Base-by-base conservation (phyloP, 768 basidiomycete genomes). In the Psilocybe cyanescens region DNA sequence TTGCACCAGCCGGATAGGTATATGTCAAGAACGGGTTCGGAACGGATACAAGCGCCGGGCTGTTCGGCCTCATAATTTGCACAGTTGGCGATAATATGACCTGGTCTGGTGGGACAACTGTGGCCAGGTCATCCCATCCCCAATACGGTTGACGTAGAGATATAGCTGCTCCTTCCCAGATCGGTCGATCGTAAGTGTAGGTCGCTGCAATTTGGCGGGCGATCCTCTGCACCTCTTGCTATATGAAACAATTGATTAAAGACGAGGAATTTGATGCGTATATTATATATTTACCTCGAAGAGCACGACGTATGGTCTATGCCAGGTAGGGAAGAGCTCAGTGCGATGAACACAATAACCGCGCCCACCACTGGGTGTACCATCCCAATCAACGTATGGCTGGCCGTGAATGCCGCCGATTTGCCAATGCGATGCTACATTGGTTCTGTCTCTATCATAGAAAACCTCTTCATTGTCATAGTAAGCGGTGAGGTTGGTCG, bases 271-370 rank as follows among this genome's bases (percentile, higher is more conserved):
- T 19, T 19, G 19, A 19, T 19, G 19, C 19, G 19, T 19, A 19
- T 19, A 19, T 19, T 19, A 19, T 19, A 19, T 19, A 19, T 19
- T 9, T 50, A 84, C 84, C 76, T 87, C 84, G 61, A 77, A 79
- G 1, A 85, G 70, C 30, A 78, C 67, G 28, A 85, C 68, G 61
- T 86, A 86, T 2, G 83, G 82, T 52, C 85, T 70, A 64, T 87
- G 84, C 81, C 82, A 86, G 4, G 81, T 83, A 5, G 83, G 83
- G 75, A 85, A 85, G 8, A 85, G 71, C 7, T 79, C 74, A 1
- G 78, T 79, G 16, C 81, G 81, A 67, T 87, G 85, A n/a, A 77
- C 78, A 66, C 84, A 86, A 64, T 86, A 86, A 3, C 84, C 85
- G 17, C 74, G 71, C 73, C 74, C 37, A 37, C 37, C 37, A 78